phyloP scores from a whole-genome alignment of 495 filamentous ascomycete species.

The Daldinia decipiens region DNA sequence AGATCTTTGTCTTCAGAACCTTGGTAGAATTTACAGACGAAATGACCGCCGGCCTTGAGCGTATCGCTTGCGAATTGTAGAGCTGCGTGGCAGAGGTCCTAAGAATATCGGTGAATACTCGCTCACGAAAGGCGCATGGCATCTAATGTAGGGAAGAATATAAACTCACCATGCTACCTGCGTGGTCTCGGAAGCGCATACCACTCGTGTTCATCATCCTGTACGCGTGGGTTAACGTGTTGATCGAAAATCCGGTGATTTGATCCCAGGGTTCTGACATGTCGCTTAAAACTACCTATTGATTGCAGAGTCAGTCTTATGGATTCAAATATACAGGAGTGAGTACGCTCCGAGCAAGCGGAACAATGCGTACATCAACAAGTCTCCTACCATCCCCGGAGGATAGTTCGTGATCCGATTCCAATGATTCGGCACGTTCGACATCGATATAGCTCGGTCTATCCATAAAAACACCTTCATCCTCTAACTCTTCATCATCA shows the following conservation, averaged over 20 bases:
- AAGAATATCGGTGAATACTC: constrained; percentile 19
- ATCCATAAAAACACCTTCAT: constrained; percentile 44
- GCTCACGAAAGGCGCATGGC: neutral
- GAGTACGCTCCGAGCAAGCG: neutral
- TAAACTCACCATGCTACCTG: constrained; percentile 87
- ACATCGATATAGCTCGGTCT: constrained; percentile 64
- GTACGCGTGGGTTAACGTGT: constrained; percentile 91
- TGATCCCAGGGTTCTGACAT: constrained; percentile 97
- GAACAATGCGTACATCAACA: constrained; percentile 71
- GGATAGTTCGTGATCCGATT: constrained; percentile 45
- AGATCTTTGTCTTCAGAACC: constrained; percentile 83
- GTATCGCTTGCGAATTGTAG: constrained; percentile 85
- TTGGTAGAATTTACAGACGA: constrained; percentile 98
- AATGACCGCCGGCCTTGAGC: constrained; percentile 82
- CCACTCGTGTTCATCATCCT: constrained; percentile 99
- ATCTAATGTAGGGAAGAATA: neutral
- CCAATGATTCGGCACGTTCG: constrained; percentile 55
- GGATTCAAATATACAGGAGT: neutral
- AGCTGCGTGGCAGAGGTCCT: constrained; percentile 92
- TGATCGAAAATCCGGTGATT: constrained; percentile 79
- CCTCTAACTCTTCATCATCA: constrained; percentile 33
- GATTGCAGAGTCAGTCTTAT: constrained; percentile 27
- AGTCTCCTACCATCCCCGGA: constrained; percentile 58
- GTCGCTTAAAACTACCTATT: constrained; percentile 86
- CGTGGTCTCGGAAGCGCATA: constrained; percentile 84